Conservation (phyloP, 371 early-diverging fungal species). For the Syncephalastrum sp. region DNA sequence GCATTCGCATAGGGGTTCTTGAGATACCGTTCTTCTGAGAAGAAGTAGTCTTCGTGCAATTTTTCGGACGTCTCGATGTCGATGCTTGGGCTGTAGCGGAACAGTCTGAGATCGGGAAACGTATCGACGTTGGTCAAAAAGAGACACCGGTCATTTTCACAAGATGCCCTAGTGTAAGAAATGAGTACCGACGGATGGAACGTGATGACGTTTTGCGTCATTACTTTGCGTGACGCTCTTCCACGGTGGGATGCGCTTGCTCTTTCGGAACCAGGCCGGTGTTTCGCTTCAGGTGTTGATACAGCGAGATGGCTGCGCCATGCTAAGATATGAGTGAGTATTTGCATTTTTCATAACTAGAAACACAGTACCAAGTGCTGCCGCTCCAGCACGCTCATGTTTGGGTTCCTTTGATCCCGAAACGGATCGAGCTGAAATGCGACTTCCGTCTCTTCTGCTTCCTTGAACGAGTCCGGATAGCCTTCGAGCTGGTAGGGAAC, state of each 20-base stretch:
- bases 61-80: slow-evolving; percentile 40
- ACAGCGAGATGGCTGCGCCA: slow-evolving; percentile 37
- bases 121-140: slow-evolving; percentile 55
- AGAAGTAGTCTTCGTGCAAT: slow-evolving; percentile 49
- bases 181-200: not conserved
- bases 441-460: slow-evolving; percentile 11
- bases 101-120: slow-evolving; percentile 49
- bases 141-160: slow-evolving; percentile 58
- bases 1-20: slow-evolving; percentile 51
- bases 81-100: slow-evolving; percentile 51
- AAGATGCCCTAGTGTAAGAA: slow-evolving; percentile 34
- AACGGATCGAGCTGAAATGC: slow-evolving; percentile 8
- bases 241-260: slow-evolving; percentile 36
- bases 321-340: slow-evolving; percentile 22
- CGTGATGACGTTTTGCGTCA: too few relatives aligned
- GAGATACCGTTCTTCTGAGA: slow-evolving; percentile 24
- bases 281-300: slow-evolving; percentile 32
- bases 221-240: slow-evolving; percentile 39
- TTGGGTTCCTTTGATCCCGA: slow-evolving; percentile 5
- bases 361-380: slow-evolving; percentile 31
- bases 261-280: slow-evolving; percentile 32
- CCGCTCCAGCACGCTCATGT: slow-evolving; percentile 16
- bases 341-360: slow-evolving; percentile 5
- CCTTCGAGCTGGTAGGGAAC: slow-evolving; percentile 57
- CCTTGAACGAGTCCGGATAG: not conserved